Percentiles rank a stretch among this genome's conserved stretches.
phyloP scores from a whole-genome alignment of 106 monocot genomes.

The Narthecium ossifragum region DNA sequence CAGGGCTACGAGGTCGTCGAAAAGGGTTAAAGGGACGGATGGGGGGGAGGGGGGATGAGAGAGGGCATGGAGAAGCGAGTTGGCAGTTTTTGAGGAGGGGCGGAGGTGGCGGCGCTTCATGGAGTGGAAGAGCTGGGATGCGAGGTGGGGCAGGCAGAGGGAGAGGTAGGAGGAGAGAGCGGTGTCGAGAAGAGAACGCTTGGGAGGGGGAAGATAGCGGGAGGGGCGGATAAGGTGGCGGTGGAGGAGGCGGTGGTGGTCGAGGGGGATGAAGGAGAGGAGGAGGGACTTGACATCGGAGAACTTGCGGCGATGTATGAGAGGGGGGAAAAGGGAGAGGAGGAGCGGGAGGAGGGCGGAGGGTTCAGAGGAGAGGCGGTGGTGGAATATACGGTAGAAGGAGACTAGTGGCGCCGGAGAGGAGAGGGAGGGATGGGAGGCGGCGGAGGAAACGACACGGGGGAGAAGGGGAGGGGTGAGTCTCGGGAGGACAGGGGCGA shows the following conservation, averaged over 20 bases:
- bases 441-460: constrained; percentile 12
- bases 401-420: constrained; percentile 10
- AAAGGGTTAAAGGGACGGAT: constrained; percentile 24
- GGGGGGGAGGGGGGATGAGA: constrained; percentile 35
- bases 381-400: constrained; percentile 10
- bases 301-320: constrained; percentile 19
- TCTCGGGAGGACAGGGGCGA: constrained; percentile 21
- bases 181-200: constrained; percentile 39
- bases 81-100: constrained; percentile 46
- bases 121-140: constrained; percentile 46
- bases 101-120: constrained; percentile 36
- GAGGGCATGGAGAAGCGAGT: constrained; percentile 40
- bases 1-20: constrained; percentile 42
- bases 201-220: constrained; percentile 14
- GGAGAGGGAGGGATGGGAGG: constrained; percentile 13
- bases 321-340: constrained; percentile 21
- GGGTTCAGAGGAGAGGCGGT: not conserved
- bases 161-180: constrained; percentile 46
- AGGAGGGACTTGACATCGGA: constrained; percentile 17
- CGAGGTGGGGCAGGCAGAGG: constrained; percentile 34
- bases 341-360: constrained; percentile 17
- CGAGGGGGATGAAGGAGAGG: constrained; percentile 22
- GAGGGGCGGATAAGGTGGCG: constrained; percentile 25
- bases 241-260: constrained; percentile 26
- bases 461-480: constrained; percentile 11